Conservation (phyloP, 208 protist species). For the Trypanosoma brucei region DNA sequence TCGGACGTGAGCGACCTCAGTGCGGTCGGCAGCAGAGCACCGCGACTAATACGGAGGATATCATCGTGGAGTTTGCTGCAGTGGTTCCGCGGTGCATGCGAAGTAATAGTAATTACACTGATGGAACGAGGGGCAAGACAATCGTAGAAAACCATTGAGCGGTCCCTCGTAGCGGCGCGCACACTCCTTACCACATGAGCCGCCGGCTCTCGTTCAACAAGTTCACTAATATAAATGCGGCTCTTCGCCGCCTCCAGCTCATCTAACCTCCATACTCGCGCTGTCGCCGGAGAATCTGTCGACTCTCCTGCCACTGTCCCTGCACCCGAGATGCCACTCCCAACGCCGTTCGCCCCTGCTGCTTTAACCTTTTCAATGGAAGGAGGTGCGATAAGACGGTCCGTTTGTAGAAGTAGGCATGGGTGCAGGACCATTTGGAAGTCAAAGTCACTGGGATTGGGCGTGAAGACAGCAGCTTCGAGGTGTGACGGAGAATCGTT, state of each 20-base stretch:
- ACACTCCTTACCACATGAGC: conserved; percentile 64
- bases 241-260: conserved; percentile 56
- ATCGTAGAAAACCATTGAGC: conserved; percentile 85
- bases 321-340: neutral
- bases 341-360: too few relatives aligned
- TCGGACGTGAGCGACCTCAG: neutral
- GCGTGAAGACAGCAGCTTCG: conserved; percentile 52
- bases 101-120: conserved; percentile 48
- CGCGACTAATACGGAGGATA: conserved; percentile 54
- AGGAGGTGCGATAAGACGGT: conserved; percentile 35
- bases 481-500: conserved; percentile 1
- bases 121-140: conserved; percentile 51
- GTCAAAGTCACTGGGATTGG: conserved; percentile 58
- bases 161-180: conserved; percentile 62
- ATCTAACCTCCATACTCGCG: conserved; percentile 67
- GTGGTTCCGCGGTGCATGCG: conserved; percentile 23
- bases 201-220: conserved; percentile 77
- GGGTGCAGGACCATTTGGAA: conserved; percentile 69
- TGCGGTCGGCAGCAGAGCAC: conserved; percentile 48
- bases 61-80: conserved; percentile 57
- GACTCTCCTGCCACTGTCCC: neutral
- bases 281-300: neutral
- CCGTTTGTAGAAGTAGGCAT: conserved; percentile 59
- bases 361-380: neutral
- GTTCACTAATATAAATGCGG: conserved; percentile 60